A percentile compares a stretch with the other conserved stretches of the same genome.
Conservation (phyloP, 768 basidiomycete species). For the Trametes cubensis region DNA sequence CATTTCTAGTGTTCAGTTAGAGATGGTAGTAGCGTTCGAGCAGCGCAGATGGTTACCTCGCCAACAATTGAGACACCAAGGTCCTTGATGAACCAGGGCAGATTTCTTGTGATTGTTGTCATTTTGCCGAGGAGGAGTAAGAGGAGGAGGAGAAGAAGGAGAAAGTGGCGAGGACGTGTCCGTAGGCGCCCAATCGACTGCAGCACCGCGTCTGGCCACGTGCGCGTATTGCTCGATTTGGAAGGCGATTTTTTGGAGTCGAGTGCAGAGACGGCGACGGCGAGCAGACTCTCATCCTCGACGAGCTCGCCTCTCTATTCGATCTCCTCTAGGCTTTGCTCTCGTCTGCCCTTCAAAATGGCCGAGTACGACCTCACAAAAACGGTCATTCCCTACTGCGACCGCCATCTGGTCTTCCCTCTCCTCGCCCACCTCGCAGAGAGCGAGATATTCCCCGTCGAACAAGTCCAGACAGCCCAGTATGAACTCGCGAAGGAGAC, state of each 20-base stretch:
- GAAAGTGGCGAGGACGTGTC: constrained; percentile 13
- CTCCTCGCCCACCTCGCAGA: constrained; percentile 87
- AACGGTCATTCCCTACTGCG: constrained; percentile 88
- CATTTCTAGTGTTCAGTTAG: constrained; percentile 64
- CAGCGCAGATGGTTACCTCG: constrained; percentile 49
- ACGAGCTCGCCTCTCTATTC: constrained; percentile 8
- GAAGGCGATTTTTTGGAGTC: constrained; percentile 23
- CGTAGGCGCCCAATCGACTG: not conserved
- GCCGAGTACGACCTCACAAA: constrained; percentile 90
- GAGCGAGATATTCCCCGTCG: constrained; percentile 70
- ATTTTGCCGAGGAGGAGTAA: constrained; percentile 42
- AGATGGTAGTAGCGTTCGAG: constrained; percentile 4
- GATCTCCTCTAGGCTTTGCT: not conserved
- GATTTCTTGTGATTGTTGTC: constrained; percentile 77
- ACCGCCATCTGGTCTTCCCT: constrained; percentile 93
- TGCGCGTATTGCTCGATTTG: constrained; percentile 19
- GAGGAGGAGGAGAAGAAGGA: constrained; percentile 4
- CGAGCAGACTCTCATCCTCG: constrained; percentile 14
- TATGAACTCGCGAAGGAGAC: constrained; percentile 98
- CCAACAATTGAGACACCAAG: constrained; percentile 83
- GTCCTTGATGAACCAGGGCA: constrained; percentile 86
- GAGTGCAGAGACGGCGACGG: not conserved
- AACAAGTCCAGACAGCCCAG: constrained; percentile 86
- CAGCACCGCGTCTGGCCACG: constrained; percentile 17
- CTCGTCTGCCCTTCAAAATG: constrained; percentile 47